Base-by-base conservation (phyloP, 2,329 filamentous ascomycete genomes). In the Fusarium musae region DNA sequence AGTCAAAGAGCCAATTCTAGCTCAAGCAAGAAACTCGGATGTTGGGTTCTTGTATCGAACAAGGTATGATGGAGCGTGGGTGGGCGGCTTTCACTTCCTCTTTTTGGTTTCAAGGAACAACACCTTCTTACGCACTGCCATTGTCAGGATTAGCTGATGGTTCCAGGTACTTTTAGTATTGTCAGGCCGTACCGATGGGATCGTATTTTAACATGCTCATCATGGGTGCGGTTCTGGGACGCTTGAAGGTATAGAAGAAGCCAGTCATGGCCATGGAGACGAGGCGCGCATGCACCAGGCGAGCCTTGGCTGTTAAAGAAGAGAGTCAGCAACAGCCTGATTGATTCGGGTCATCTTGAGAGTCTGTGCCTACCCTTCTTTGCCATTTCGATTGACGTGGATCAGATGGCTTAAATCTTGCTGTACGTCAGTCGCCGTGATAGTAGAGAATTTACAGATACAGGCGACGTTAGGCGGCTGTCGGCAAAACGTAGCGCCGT, bases 171-270 rank as follows among this genome's bases (percentile, higher is more conserved):
- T 9, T 21, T 23, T 8, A 32, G 40, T 16, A 47, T 52, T 52
- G 44, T 66, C 37, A 69, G 43, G 10, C 42, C 81, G 75, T 90
- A 97, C 94, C 92, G 74, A 99, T 95, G 46, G 96, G 96, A 82
- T 99, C 96, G 84, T 99, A 99, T 87, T 99, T 99, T 78, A 99
- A 87, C 94, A 99, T 96, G 86, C 95, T 97, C 84, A 99, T 89
- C 63, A 97, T 95, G 49, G 92, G 88, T 72, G 95, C 88, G 36
- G 90, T 89, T 77, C 96, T 92, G 17, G 95, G 95, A 66, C 97
- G 92, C 77, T 92, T 88, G 83, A 97, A 91, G 60, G 94, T 97
- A 84, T 96, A 95, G 88, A 96, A 99, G 89, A 95, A 99, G 80
- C 96, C 96, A 32, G 96, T 99, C 92, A 97, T 92, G 82, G 96